These are phyloP conservation scores for Thalassia testudinum DNA, from an alignment of 116 monocot species.

Conservation along the genomic window DNA sequence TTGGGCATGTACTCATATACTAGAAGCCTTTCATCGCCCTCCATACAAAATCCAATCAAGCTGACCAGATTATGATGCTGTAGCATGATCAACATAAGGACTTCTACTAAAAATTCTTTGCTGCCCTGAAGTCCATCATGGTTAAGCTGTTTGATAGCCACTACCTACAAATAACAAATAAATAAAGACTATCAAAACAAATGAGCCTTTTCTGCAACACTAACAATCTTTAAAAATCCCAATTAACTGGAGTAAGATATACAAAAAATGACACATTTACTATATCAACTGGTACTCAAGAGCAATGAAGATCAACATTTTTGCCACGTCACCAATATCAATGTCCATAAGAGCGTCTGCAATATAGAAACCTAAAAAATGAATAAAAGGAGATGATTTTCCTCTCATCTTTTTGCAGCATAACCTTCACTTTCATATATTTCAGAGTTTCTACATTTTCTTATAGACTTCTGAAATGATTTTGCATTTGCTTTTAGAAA, in stretches of 20 bases:
- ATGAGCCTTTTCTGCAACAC: not conserved
- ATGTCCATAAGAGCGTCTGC: no score
- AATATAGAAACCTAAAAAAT: no score
- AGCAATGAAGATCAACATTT: no score
- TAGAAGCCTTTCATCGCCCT: constrained; percentile 56
- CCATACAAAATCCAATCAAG: constrained; percentile 66
- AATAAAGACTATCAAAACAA: no score
- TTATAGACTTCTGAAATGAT: no score
- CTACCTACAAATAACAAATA: constrained; percentile 16
- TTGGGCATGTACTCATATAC: constrained; percentile 80
- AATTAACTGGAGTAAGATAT: not conserved
- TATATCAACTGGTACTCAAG: no score
- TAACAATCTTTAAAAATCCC: not conserved
- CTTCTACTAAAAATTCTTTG: constrained; percentile 69
- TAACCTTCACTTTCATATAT: no score
- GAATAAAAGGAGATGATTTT: no score
- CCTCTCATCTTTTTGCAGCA: no score
- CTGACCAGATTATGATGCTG: constrained; percentile 50
- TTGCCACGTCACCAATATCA: no score
- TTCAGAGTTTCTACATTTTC: no score
- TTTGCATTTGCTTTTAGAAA: no score
- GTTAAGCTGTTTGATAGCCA: constrained; percentile 79
- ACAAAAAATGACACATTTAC: not conserved
- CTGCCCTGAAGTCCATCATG: constrained; percentile 48
- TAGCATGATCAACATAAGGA: constrained; percentile 64